Evolutionary conservation across 2,329 filamentous ascomycete species (phyloP), one percentile per base, ranked within the genome.

Genomic region (Colletotrichum musicola): DNA sequence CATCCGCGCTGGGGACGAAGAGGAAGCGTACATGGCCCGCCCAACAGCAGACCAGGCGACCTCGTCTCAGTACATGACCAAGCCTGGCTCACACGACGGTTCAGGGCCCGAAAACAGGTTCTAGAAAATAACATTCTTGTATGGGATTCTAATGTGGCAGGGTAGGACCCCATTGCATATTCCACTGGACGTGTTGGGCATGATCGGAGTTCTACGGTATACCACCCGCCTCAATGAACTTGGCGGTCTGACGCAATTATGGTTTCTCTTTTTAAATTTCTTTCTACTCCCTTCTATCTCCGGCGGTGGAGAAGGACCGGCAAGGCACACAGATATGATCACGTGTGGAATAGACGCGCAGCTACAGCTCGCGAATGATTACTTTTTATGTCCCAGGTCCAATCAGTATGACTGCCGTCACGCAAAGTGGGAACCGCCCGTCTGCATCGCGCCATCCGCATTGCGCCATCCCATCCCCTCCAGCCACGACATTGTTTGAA

Each of bases 1-100:
- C 38, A 44, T 71, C 47, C 71, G 73, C 16, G 59, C 69, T 1
- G 73, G 72, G 14, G 77, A 78, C 46, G 78, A 77, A 44, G 77
- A 80, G 68, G 75, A 76, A 53, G 75, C 69, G 14, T 68, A 61
- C 40, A 58, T 62, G 49, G n/a, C 66, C 7, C 63, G 55, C 6
- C 55, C 68, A 7, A 35, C 55, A 7, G 50, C 55, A 9, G 42
- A 35, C 10, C 65, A 65, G 25, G 65, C 62, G 40, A 60, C 65
- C 3, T 68, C 65, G 25, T 53, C 62, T 4, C 65, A 68, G 35
- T 68, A 59, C 16, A 46, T 65, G 30, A 44, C 61, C 55, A 68
- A 65, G 55, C 18, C 65, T 3, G 44, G 42, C n/a, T 68, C 55
- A 13, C 30, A 65, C n/a, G 61, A 68, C 9, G 65, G 50, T 12